Evolutionary conservation across 805 yeast species (phyloP).

Genomic region (Nematodospora valgi): DNA sequence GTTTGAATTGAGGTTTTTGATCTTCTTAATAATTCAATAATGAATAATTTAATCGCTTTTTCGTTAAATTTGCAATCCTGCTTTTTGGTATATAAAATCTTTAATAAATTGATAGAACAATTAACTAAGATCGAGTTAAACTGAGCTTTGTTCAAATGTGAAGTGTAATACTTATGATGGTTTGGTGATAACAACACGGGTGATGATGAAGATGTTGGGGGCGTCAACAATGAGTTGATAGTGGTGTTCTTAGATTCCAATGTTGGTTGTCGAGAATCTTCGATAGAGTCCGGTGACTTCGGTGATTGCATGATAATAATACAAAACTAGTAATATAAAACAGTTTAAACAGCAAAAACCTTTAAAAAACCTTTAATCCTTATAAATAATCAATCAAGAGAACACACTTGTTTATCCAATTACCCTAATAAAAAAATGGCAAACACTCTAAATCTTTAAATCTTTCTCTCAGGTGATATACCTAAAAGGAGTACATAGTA

Average conservation of each 20-base stretch:
- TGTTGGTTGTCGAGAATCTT: neutral
- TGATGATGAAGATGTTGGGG: slow-evolving; percentile 8
- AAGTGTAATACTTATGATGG: slow-evolving; percentile 37
- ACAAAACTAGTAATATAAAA: slow-evolving; percentile 1
- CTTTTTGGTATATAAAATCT: slow-evolving; percentile 25
- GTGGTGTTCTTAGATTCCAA: too few relatives aligned
- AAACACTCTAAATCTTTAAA: too few relatives aligned
- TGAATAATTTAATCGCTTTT: slow-evolving; percentile 39
- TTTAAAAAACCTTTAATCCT: too few relatives aligned
- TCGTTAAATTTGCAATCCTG: slow-evolving; percentile 5
- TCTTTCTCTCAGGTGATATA: too few relatives aligned
- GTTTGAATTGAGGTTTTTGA: slow-evolving; percentile 51
- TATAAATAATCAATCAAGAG: too few relatives aligned
- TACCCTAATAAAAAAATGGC: too few relatives aligned
- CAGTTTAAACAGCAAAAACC: neutral
- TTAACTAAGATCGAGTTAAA: slow-evolving; percentile 38
- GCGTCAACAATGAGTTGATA: slow-evolving; percentile 3
- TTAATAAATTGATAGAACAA: slow-evolving; percentile 32
- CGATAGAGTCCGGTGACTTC: neutral
- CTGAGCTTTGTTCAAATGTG: slow-evolving; percentile 36
- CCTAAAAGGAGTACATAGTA: too few relatives aligned
- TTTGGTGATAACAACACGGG: slow-evolving; percentile 24
- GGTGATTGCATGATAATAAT: slow-evolving; percentile 1
- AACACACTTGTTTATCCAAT: too few relatives aligned
- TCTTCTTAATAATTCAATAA: slow-evolving; percentile 32